Evolutionary conservation across 1,284 basidiomycete genomes (phyloP), one percentile per base, ranked within the genome.

Genomic region (Neonothopanus nambi): DNA sequence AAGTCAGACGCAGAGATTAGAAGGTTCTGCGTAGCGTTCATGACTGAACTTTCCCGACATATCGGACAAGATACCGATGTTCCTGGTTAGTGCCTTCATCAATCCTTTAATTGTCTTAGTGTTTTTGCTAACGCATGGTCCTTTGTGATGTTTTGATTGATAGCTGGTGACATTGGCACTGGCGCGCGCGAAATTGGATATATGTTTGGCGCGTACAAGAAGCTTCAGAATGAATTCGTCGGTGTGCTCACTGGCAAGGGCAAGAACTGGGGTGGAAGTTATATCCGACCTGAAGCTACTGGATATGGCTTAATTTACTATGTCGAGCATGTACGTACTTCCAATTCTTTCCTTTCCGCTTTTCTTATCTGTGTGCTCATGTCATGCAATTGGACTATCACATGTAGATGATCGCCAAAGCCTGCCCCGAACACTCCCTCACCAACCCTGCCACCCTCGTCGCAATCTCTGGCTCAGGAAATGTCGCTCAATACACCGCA

Each of bases 201-300:
- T 79, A 71, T 87, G 66, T 88, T 87, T 62, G 85, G 86, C 62
- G 83, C 84, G 47, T 91, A 91, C 81, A 90, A 87, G 76, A 81
- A 82, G 68, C 72, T 85, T 67, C 74, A 78, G 60, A 90, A 91
- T 72, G 87, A 91, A 73, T 91, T 85, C 68, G 75, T 81, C 52
- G 89, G 89, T 57, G 74, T 92, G 68, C 79, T 91, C 57, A 92
- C 89, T 40, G 89, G 89, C 39, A 91, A 92, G 74, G 89, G 86
- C 51, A 71, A 78, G 60, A 75, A 82, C 70, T 92, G 87, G 82
- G 80, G 89, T 70, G 87, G 87, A 62, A 84, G 81, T 58, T 77
- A 77, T 72, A 89, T 89, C 67, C 81, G 87, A 56, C 85, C 87
- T 46, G 85, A 89, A 67, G 85, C 85, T 23, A 87, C 84, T 42